Evolutionary conservation across 768 basidiomycete genomes (phyloP).

Genomic region (Lentinula boryana): DNA sequence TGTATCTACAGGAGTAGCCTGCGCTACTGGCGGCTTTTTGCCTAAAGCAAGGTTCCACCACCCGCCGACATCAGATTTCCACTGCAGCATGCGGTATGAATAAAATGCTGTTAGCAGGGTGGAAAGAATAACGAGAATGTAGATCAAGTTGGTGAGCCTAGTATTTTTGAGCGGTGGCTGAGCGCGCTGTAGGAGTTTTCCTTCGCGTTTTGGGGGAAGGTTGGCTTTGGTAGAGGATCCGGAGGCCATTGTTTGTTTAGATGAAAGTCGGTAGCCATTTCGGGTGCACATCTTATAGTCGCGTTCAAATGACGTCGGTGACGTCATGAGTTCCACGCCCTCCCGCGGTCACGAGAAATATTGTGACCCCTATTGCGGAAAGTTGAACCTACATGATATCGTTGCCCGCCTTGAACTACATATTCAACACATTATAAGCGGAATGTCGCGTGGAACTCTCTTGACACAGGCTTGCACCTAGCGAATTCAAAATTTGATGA

Average conservation of each 20-base stretch:
- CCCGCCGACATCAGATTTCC: conserved; percentile 47
- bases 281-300: background rate
- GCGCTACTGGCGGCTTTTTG: conserved; percentile 19
- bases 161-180: background rate
- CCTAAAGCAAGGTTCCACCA: conserved; percentile 56
- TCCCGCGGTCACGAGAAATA: background rate
- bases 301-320: background rate
- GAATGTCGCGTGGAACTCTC: no score
- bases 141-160: conserved; percentile 2
- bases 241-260: background rate
- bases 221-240: background rate
- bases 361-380: no score
- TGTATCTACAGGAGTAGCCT: conserved; percentile 8
- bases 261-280: background rate
- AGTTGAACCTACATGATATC: no score
- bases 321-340: background rate
- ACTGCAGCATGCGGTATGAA: conserved; percentile 40
- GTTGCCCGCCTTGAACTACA: no score
- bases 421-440: no score
- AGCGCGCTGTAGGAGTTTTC: background rate
- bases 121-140: conserved; percentile 2
- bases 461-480: no score
- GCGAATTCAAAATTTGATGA: no score
- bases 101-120: conserved; percentile 44
- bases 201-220: conserved; percentile 5